phyloP scores from a whole-genome alignment of 2,329 filamentous ascomycete genomes.

The Penicillium fuscoglaucum region DNA sequence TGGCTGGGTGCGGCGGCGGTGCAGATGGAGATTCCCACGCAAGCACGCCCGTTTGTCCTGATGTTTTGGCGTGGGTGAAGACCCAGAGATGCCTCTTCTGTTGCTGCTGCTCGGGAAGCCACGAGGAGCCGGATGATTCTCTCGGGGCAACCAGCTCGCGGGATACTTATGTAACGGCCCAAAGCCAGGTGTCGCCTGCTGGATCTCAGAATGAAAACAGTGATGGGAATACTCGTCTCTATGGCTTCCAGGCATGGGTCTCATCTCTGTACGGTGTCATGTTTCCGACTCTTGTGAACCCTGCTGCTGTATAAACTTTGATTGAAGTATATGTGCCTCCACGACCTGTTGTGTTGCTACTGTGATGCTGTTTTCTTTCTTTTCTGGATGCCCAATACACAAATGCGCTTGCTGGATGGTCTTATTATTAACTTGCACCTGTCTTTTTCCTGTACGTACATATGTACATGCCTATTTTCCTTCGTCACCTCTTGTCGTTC shows the following conservation, averaged over 20 bases:
- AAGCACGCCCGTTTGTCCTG: neutral
- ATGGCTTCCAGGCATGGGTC: neutral
- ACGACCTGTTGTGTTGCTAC: neutral
- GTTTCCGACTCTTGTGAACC: neutral
- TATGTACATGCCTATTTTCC: neutral
- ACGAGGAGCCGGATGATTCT: conserved; percentile 2
- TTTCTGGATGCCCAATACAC: neutral
- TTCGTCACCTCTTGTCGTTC: neutral
- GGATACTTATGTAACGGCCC: conserved; percentile 23
- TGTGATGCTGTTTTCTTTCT: neutral
- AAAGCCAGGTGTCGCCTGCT: conserved; percentile 6
- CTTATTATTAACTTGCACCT: neutral
- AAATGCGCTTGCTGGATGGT: neutral
- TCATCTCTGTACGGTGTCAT: conserved; percentile 3
- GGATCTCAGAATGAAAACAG: neutral
- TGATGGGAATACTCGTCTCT: neutral
- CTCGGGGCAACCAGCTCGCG: conserved; percentile 11
- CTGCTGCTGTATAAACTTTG: neutral
- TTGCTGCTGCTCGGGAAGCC: conserved; percentile 5
- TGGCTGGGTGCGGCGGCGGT: conserved; percentile 1
- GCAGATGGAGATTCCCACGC: neutral
- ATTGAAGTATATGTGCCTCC: neutral
- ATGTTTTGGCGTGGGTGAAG: conserved; percentile 8
- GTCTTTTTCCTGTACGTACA: neutral
- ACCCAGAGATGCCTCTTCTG: conserved; percentile 13